Evolutionary conservation across 495 filamentous ascomycete genomes (phyloP), one percentile per base, ranked within the genome.

Genomic region (Tuber borchii): DNA sequence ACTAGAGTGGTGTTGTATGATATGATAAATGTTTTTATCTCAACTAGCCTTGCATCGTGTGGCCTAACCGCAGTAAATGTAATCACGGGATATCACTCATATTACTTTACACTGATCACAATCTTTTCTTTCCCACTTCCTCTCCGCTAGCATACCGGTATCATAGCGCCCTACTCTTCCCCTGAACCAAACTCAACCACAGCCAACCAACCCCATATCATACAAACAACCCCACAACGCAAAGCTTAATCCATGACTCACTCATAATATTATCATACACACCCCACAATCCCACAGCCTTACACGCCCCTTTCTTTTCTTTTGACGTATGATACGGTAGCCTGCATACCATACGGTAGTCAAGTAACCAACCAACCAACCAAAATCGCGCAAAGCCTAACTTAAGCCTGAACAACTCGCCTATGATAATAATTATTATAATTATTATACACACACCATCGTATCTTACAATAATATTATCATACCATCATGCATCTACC

Each of bases 31-130:
- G 48, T 51, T 51, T 51, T 51, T n/a, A 8, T 14, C 51, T 12
- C 51, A 26, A 26, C 22, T 2, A 61, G 2, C 10, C 0, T 3
- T 26, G 51, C n/a, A 26, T 61, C 51, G n/a, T 61, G 51, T 56
- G 9, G n/a, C n/a, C 9, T 9, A 14, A 61, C 2, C 5, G 39
- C 17, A 5, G 17, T 71, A 22, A 16, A 65, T 34, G 1, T 34
- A 65, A 65, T 65, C 56, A 73, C n/a, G 19, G 39, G 12, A 22
- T 73, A 46, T 73, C 71, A 73, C 71, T 73, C 71, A 56, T 20
- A 61, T 19, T 39, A 19, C 17, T 19, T 19, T 39, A 19, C 17
- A 46, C 16, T 43, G 42, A 43, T 10, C 31, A 14, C 17, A 48
- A 20, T 48, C 3, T 16, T 34, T 2, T 17, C 31, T 65, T 1